Evolutionary conservation across 768 basidiomycete species (phyloP).

Genomic region (Suillus tomentosus): DNA sequence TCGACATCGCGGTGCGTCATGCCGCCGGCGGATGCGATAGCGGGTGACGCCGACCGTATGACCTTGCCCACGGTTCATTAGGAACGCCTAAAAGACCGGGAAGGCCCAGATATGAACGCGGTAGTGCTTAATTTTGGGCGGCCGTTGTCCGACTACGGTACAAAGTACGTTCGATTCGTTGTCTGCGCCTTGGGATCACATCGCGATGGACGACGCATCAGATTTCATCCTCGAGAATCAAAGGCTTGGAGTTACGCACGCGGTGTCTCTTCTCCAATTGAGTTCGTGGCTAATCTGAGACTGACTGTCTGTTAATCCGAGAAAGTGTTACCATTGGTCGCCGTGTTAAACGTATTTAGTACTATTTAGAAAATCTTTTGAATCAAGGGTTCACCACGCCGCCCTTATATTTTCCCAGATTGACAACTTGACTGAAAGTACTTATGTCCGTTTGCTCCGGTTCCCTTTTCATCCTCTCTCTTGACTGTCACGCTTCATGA

Average conservation of each 20-base stretch:
- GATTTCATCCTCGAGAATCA: background rate
- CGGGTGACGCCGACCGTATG: background rate
- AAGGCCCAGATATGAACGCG: background rate
- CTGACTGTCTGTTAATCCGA: background rate
- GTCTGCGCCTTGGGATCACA: background rate
- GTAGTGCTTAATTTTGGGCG: background rate
- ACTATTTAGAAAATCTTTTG: background rate
- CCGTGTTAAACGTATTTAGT: background rate
- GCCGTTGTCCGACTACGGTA: background rate
- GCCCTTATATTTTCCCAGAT: constrained; percentile 8
- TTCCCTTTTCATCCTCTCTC: constrained; percentile 4
- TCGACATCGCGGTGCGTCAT: background rate
- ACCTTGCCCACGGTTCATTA: background rate
- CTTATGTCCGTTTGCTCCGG: constrained; percentile 7
- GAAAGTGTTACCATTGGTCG: too few relatives aligned
- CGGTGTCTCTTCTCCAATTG: background rate
- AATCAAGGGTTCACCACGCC: constrained; percentile 4
- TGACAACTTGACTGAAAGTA: constrained; percentile 3
- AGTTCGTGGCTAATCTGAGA: background rate
- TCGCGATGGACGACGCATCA: background rate
- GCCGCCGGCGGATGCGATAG: constrained; percentile 6
- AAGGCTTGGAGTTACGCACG: background rate
- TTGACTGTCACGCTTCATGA: constrained; percentile 7
- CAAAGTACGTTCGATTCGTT: background rate
- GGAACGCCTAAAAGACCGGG: background rate